These are phyloP conservation scores for Isoetes engelmannii DNA, from an alignment of 83 land plant genomes.

Conservation along the genomic window DNA sequence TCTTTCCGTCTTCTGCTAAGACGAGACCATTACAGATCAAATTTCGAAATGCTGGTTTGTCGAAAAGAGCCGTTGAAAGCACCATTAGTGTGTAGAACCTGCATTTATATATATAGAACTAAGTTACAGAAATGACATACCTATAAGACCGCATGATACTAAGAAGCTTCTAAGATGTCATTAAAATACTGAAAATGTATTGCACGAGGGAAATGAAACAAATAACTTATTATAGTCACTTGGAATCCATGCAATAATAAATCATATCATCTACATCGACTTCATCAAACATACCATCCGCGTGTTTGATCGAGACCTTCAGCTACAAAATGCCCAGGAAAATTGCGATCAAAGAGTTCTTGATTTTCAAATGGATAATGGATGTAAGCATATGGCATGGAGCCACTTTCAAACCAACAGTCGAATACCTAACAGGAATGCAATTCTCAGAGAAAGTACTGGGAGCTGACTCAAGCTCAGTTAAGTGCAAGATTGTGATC, in stretches of 20 bases:
- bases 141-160: background rate
- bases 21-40: slow-evolving; percentile 97
- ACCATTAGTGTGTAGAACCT: slow-evolving; percentile 99
- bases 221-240: too few species aligned
- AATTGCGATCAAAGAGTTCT: slow-evolving; percentile 84
- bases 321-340: slow-evolving; percentile 98
- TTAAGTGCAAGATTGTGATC: background rate
- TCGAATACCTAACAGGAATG: slow-evolving; percentile 68
- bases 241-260: too few species aligned
- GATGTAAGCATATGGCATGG: slow-evolving; percentile 98
- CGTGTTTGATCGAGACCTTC: slow-evolving; percentile 99
- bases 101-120: slow-evolving; percentile 1
- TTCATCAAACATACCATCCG: slow-evolving; percentile 62
- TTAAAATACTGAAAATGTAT: background rate
- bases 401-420: slow-evolving; percentile 99
- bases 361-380: slow-evolving; percentile 98
- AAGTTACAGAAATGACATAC: background rate
- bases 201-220: background rate
- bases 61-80: slow-evolving; percentile 90
- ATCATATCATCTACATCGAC: too few species aligned
- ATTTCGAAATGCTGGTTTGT: slow-evolving; percentile 90
- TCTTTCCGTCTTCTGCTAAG: slow-evolving; percentile 95
- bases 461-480: background rate
- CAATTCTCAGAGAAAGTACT: background rate
- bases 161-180: background rate